A percentile compares a stretch with the other conserved stretches of the same genome.
These are phyloP conservation scores for Boletellus sp. DNA, from an alignment of 768 basidiomycete species.

Conservation along the genomic window DNA sequence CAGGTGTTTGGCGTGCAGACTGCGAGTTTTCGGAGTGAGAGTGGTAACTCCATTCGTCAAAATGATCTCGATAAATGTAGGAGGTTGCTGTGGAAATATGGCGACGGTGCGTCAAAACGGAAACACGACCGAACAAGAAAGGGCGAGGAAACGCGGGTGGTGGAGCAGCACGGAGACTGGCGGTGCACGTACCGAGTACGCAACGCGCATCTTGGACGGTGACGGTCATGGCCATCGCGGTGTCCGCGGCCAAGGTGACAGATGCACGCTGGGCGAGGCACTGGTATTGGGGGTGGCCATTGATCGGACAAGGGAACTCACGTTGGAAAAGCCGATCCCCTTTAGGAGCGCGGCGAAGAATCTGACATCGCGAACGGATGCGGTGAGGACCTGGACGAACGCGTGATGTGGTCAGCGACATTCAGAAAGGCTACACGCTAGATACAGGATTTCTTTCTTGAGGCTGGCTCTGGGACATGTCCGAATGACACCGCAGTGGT, in stretches of 20 bases:
- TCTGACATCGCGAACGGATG: conserved; percentile 77
- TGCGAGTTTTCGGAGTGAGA: conserved; percentile 25
- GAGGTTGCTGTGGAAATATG: conserved; percentile 60
- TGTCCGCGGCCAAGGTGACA: conserved; percentile 56
- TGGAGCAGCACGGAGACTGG: conserved; percentile 4
- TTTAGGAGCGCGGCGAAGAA: conserved; percentile 75
- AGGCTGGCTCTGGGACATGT: conserved; percentile 16
- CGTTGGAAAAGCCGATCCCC: conserved; percentile 78
- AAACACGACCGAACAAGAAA: background rate
- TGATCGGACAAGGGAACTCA: conserved; percentile 35
- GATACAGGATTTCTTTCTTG: conserved; percentile 25
- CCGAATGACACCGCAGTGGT: no score
- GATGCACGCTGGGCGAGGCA: conserved; percentile 59
- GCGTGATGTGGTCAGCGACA: conserved; percentile 2
- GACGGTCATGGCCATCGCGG: conserved; percentile 75
- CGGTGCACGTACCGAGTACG: conserved; percentile 57
- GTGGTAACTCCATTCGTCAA: conserved; percentile 72
- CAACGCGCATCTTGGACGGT: conserved; percentile 84
- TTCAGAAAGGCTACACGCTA: background rate
- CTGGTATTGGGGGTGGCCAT: background rate
- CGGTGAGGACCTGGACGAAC: conserved; percentile 50
- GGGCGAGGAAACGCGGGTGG: background rate
- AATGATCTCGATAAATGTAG: conserved; percentile 72
- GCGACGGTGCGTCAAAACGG: background rate
- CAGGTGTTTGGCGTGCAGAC: conserved; percentile 9